phyloP scores from a whole-genome alignment of 2,329 filamentous ascomycete genomes.

The Graphium sp. region DNA sequence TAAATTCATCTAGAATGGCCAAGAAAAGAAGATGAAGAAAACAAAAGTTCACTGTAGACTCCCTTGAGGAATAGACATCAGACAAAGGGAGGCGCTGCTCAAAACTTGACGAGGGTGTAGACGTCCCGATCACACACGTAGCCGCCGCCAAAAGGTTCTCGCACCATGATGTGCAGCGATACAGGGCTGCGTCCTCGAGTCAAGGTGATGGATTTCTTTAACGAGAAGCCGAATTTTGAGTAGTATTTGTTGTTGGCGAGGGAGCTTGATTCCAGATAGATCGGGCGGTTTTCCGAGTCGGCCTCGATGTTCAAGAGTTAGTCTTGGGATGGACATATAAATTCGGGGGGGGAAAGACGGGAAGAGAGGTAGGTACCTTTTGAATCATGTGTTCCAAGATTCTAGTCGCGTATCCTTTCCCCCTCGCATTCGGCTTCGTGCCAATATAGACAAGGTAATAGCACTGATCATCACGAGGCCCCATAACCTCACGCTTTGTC shows the following conservation, averaged over 20 bases:
- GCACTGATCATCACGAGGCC: conserved; percentile 45
- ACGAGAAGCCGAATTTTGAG: conserved; percentile 56
- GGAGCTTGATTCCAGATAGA: conserved; percentile 69
- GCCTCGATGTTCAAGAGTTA: conserved; percentile 26
- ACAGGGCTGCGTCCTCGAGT: conserved; percentile 40
- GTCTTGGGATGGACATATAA: not conserved
- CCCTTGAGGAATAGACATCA: conserved; percentile 4
- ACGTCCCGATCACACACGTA: no score
- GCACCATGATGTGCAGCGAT: conserved; percentile 64
- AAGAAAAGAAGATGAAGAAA: conserved; percentile 2
- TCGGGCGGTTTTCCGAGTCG: conserved; percentile 47
- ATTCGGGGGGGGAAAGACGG: not conserved
- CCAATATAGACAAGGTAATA: conserved; percentile 80
- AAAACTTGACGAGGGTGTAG: no score
- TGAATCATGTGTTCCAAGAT: conserved; percentile 54
- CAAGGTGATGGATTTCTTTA: conserved; percentile 45
- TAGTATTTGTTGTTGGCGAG: conserved; percentile 55
- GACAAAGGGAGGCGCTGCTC: conserved; percentile 9
- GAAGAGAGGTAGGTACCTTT: conserved; percentile 33
- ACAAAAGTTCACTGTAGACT: conserved; percentile 5
- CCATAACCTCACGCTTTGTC: conserved; percentile 54
- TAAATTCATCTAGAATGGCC: not conserved
- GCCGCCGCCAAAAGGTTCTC: no score
- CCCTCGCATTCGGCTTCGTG: conserved; percentile 51
- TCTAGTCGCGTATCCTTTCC: conserved; percentile 56